These are phyloP conservation scores for Clohesyomyces aquaticus DNA, from an alignment of 495 filamentous ascomycete genomes.

Conservation along the genomic window DNA sequence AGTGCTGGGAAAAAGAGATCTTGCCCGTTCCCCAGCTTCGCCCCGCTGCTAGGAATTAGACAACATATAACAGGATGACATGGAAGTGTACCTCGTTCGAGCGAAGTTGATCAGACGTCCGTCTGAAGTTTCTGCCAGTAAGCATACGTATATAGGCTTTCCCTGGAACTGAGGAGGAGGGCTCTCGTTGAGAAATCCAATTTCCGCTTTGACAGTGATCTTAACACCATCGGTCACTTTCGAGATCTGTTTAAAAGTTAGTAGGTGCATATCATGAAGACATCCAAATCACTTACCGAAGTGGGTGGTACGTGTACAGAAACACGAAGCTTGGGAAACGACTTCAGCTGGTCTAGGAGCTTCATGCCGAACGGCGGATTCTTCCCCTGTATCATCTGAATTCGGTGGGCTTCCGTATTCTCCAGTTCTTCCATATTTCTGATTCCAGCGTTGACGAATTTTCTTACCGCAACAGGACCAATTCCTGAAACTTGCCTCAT, in stretches of 20 bases:
- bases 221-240: constrained; percentile 54
- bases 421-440: constrained; percentile 73
- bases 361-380: constrained; percentile 84
- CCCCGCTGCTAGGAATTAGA: constrained; percentile 57
- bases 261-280: background rate
- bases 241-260: constrained; percentile 37
- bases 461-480: constrained; percentile 75
- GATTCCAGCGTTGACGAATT: constrained; percentile 72
- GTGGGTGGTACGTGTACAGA: constrained; percentile 56
- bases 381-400: constrained; percentile 76
- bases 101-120: constrained; percentile 77
- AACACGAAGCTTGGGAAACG: constrained; percentile 77
- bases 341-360: constrained; percentile 62
- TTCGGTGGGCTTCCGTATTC: constrained; percentile 64
- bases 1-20: constrained; percentile 65
- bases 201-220: constrained; percentile 66
- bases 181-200: constrained; percentile 74
- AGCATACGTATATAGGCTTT: constrained; percentile 67
- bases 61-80: background rate
- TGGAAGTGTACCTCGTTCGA: constrained; percentile 57
- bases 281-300: constrained; percentile 46
- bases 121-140: constrained; percentile 76
- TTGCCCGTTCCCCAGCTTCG: constrained; percentile 64
- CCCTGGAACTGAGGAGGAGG: constrained; percentile 63
- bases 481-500: constrained; percentile 87